phyloP scores from a whole-genome alignment of 768 basidiomycete genomes.

The Rhodotorula graminis region DNA sequence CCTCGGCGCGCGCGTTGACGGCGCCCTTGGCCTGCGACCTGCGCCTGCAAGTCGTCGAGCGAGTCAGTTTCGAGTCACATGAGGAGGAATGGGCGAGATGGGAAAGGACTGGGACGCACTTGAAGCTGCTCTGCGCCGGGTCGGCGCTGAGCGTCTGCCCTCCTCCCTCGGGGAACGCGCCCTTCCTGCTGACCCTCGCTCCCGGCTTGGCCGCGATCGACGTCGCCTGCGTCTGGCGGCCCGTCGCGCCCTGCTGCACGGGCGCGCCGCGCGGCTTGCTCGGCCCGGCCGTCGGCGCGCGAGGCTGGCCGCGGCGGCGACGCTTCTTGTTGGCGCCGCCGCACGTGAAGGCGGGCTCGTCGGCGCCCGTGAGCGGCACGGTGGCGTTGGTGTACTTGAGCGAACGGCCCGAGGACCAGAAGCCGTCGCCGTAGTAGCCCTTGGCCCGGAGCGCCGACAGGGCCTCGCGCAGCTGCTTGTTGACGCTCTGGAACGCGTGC shows the following conservation, averaged over 20 bases:
- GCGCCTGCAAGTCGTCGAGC: background rate
- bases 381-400: background rate
- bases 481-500: slow-evolving; percentile 15
- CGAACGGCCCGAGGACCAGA: slow-evolving; percentile 17
- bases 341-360: slow-evolving; percentile 14
- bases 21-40: slow-evolving; percentile 9
- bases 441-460: background rate
- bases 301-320: background rate
- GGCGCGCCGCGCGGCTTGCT: slow-evolving; percentile 9
- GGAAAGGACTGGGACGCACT: slow-evolving; percentile 1
- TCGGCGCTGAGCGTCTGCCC: slow-evolving; percentile 15
- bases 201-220: slow-evolving; percentile 23
- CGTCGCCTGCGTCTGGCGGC: slow-evolving; percentile 23
- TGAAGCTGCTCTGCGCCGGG: slow-evolving; percentile 19
- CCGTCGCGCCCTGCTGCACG: slow-evolving; percentile 23
- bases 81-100: background rate
- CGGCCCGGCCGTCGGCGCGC: background rate
- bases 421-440: slow-evolving; percentile 34
- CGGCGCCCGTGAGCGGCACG: background rate
- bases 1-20: slow-evolving; percentile 13
- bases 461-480: slow-evolving; percentile 18
- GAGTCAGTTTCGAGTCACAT: background rate
- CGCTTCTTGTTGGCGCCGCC: slow-evolving; percentile 12
- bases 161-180: slow-evolving; percentile 15
- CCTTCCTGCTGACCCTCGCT: slow-evolving; percentile 20